Conservation (phyloP, 805 yeast genomes). For the Saccharomycopsis sp. region DNA sequence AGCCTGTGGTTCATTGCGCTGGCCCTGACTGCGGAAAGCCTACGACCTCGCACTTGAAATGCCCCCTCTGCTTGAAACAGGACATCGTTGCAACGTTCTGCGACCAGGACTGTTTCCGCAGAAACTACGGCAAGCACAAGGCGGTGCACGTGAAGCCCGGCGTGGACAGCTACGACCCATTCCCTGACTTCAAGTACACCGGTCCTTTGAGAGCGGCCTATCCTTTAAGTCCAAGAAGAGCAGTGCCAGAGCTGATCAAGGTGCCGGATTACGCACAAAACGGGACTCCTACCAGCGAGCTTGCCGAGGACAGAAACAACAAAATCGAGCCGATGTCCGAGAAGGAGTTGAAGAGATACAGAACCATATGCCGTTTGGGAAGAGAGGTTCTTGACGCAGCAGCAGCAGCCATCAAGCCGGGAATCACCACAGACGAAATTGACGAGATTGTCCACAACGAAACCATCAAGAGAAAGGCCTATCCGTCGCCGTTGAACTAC, state of each 20-base stretch:
- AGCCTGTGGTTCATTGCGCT: constrained; percentile 40
- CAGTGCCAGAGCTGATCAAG: constrained; percentile 62
- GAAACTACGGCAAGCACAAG: constrained; percentile 68
- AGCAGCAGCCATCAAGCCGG: constrained; percentile 77
- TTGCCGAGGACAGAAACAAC: constrained; percentile 59
- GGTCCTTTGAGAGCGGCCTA: constrained; percentile 74
- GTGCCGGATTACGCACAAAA: constrained; percentile 77
- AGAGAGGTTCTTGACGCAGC: constrained; percentile 88
- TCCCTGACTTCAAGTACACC: constrained; percentile 67
- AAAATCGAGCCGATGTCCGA: constrained; percentile 56
- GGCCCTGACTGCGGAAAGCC: constrained; percentile 82
- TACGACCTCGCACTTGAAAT: constrained; percentile 69
- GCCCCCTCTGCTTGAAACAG: constrained; percentile 85
- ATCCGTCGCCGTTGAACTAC: constrained; percentile 94
- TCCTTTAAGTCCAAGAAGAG: constrained; percentile 69
- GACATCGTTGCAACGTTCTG: constrained; percentile 65
- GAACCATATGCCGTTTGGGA: constrained; percentile 67
- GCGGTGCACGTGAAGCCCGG: constrained; percentile 61
- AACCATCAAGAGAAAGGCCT: constrained; percentile 79
- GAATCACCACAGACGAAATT: constrained; percentile 87
- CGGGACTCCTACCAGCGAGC: constrained; percentile 78
- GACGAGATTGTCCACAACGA: constrained; percentile 84
- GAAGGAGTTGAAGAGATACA: constrained; percentile 68
- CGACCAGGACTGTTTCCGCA: constrained; percentile 73
- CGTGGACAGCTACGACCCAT: constrained; percentile 73